phyloP scores from a whole-genome alignment of 2,329 filamentous ascomycete genomes.

The Xylaria sp. region DNA sequence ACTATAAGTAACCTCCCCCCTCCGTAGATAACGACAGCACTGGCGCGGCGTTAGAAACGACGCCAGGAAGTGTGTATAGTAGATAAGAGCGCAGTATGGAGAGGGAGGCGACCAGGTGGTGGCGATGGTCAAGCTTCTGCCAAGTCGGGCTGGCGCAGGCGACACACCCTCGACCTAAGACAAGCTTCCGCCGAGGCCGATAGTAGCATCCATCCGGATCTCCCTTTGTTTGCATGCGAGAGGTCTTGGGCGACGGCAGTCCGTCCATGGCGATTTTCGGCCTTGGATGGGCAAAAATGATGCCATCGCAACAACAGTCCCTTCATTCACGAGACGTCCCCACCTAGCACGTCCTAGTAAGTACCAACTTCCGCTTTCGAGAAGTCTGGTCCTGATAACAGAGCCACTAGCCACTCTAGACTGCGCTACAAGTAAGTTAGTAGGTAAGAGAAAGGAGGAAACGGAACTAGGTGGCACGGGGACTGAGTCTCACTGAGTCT shows the following conservation, averaged over 20 bases:
- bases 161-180: constrained; percentile 10
- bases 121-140: constrained; percentile 38
- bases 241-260: constrained; percentile 9
- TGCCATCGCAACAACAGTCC: constrained; percentile 12
- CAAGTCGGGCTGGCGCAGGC: constrained; percentile 36
- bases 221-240: background rate
- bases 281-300: background rate
- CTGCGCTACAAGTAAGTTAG: no score
- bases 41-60: no score
- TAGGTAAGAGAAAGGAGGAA: background rate
- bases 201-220: background rate
- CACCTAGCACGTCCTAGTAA: constrained; percentile 1
- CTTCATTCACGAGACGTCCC: constrained; percentile 16
- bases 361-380: constrained; percentile 35
- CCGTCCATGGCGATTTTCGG: background rate
- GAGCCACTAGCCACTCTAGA: constrained; percentile 10
- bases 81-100: background rate
- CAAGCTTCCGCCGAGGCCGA: constrained; percentile 34
- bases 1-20: no score
- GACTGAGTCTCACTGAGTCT: background rate
- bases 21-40: no score
- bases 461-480: background rate
- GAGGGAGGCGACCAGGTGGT: constrained; percentile 20
- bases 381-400: constrained; percentile 2
- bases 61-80: background rate